phyloP scores from a whole-genome alignment of 257 asterid genomes.

The Solanum peruvianum region DNA sequence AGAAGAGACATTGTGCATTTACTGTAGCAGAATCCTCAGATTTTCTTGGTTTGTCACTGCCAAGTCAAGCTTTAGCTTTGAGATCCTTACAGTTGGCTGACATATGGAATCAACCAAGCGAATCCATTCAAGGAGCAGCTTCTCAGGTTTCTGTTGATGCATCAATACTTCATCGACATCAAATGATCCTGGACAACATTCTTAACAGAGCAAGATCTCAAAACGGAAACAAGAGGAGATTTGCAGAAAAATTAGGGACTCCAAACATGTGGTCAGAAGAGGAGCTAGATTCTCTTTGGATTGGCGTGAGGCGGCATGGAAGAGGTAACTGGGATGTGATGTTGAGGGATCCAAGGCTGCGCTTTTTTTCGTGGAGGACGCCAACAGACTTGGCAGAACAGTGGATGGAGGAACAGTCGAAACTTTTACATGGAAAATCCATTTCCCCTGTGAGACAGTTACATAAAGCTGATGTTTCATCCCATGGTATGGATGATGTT shows the following conservation, averaged over 20 bases:
- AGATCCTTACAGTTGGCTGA: conserved; percentile 19
- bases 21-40: conserved; percentile 18
- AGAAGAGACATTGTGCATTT: conserved; percentile 3
- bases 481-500: not conserved
- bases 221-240: conserved; percentile 21
- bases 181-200: conserved; percentile 37
- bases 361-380: conserved; percentile 38
- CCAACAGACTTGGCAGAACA: conserved; percentile 41
- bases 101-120: conserved; percentile 22
- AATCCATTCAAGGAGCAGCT: conserved; percentile 12
- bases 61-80: conserved; percentile 8
- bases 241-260: conserved; percentile 20
- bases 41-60: conserved; percentile 18
- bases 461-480: conserved; percentile 6
- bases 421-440: conserved; percentile 16
- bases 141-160: conserved; percentile 17
- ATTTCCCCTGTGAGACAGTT: conserved; percentile 9
- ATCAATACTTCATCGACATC: conserved; percentile 29
- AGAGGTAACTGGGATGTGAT: conserved; percentile 54
- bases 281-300: conserved; percentile 67
- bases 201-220: conserved; percentile 31
- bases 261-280: conserved; percentile 56
- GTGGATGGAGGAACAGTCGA: conserved; percentile 51
- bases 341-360: conserved; percentile 40
- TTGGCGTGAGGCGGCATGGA: conserved; percentile 68